phyloP scores from a whole-genome alignment of 2,329 filamentous ascomycete genomes.

The Aureobasidium mangrovei region DNA sequence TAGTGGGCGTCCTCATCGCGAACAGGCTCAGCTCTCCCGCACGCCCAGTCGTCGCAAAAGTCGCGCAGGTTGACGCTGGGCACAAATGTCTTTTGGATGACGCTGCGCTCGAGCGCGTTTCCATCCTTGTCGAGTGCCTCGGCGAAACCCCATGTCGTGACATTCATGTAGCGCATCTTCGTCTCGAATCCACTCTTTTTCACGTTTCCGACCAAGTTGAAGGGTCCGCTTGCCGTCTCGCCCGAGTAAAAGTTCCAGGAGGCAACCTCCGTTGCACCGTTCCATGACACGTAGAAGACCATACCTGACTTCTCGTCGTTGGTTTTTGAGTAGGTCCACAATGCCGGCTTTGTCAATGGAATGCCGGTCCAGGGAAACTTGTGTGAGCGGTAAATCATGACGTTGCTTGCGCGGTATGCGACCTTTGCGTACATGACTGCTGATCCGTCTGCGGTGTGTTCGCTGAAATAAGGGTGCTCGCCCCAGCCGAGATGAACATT shows the following conservation, averaged over 20 bases:
- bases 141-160: slow-evolving; percentile 25
- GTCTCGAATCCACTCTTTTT: slow-evolving; percentile 39
- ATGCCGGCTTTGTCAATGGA: slow-evolving; percentile 33
- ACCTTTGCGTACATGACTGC: slow-evolving; percentile 47
- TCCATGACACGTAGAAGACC: slow-evolving; percentile 47
- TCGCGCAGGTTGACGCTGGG: slow-evolving; percentile 25
- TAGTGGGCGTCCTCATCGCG: slow-evolving; percentile 15
- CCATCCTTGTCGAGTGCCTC: slow-evolving; percentile 27
- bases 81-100: slow-evolving; percentile 29
- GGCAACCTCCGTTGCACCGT: slow-evolving; percentile 41
- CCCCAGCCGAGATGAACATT: slow-evolving; percentile 52
- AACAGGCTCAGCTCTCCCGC: slow-evolving; percentile 21
- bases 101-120: slow-evolving; percentile 24
- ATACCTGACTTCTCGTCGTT: slow-evolving; percentile 24
- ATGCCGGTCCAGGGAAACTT: slow-evolving; percentile 46
- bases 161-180: slow-evolving; percentile 20
- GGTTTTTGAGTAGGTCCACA: slow-evolving; percentile 31
- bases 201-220: slow-evolving; percentile 31
- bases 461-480: slow-evolving; percentile 34
- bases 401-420: slow-evolving; percentile 29
- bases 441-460: slow-evolving; percentile 39
- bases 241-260: slow-evolving; percentile 44
- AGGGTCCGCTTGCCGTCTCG: slow-evolving; percentile 28
- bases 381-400: slow-evolving; percentile 48
- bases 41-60: slow-evolving; percentile 28